Conservation (phyloP, 1,139 yeast species). For the Zygosaccharomyces pseudobailii region DNA sequence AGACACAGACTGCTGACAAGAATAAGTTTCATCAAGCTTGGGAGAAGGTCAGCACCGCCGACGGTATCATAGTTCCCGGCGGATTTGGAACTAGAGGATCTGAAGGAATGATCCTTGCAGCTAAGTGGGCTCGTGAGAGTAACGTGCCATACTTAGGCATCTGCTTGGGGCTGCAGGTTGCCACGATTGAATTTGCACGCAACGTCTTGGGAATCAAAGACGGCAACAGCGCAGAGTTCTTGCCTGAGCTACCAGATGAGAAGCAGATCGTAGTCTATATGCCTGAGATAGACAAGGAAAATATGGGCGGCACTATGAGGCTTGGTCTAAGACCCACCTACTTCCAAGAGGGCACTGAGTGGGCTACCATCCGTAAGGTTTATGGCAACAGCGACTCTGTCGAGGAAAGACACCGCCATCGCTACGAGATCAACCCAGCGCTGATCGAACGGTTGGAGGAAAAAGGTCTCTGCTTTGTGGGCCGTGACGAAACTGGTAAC, state of each 20-base stretch:
- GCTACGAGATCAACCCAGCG: constrained; percentile 93
- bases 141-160: constrained; percentile 92
- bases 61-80: constrained; percentile 97
- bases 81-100: constrained; percentile 97
- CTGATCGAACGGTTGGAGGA: constrained; percentile 65
- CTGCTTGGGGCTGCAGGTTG: constrained; percentile 95
- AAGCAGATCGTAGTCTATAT: constrained; percentile 86
- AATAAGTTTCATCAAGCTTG: constrained; percentile 89
- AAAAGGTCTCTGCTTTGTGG: constrained; percentile 82
- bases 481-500: constrained; percentile 82
- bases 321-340: constrained; percentile 88
- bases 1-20: constrained; percentile 57
- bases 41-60: constrained; percentile 91
- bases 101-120: constrained; percentile 97
- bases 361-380: constrained; percentile 70
- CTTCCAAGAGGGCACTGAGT: constrained; percentile 65
- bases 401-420: constrained; percentile 95
- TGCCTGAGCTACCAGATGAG: constrained; percentile 50
- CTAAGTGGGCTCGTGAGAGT: constrained; percentile 96
- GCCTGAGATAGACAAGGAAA: constrained; percentile 97
- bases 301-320: constrained; percentile 99
- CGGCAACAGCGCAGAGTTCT: constrained; percentile 84
- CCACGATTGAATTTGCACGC: constrained; percentile 91
- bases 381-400: constrained; percentile 72
- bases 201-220: constrained; percentile 63